These are phyloP conservation scores for Microdochium trichocladiopsis DNA, from an alignment of 2,329 filamentous ascomycete genomes.

Conservation along the genomic window DNA sequence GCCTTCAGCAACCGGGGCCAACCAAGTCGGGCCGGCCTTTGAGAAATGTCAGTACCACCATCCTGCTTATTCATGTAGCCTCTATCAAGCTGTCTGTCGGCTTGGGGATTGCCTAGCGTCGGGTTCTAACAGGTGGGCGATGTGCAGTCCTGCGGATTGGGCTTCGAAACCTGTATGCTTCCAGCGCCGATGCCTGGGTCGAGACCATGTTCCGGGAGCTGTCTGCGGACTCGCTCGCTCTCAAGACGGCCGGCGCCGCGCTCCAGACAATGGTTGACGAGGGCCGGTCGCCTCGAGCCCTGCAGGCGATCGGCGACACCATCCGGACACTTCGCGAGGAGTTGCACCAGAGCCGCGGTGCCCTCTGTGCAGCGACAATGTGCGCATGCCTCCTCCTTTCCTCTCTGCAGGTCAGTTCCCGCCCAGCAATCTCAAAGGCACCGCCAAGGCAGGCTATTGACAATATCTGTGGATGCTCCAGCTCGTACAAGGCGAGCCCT, in stretches of 20 bases:
- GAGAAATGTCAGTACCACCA: not conserved
- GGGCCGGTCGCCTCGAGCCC: not conserved
- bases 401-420: not conserved
- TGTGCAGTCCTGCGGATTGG: not conserved
- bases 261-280: not conserved
- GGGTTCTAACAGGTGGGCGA: not conserved
- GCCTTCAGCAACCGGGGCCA: not conserved
- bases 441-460: not conserved
- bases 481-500: conserved; percentile 1
- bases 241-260: not conserved
- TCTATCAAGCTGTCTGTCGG: no score
- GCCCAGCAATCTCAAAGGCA: not conserved
- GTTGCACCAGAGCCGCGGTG: not conserved
- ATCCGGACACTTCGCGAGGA: not conserved
- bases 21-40: not conserved
- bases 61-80: not conserved
- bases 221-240: not conserved
- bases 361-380: not conserved
- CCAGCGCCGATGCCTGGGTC: not conserved
- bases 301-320: not conserved
- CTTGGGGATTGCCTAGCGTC: no score
- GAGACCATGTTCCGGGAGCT: not conserved
- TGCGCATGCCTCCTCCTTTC: not conserved
- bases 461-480: not conserved
- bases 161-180: not conserved